Evolutionary conservation across 768 basidiomycete genomes (phyloP), one percentile per base, ranked within the genome.

Genomic region (Thelephora ganbajun): DNA sequence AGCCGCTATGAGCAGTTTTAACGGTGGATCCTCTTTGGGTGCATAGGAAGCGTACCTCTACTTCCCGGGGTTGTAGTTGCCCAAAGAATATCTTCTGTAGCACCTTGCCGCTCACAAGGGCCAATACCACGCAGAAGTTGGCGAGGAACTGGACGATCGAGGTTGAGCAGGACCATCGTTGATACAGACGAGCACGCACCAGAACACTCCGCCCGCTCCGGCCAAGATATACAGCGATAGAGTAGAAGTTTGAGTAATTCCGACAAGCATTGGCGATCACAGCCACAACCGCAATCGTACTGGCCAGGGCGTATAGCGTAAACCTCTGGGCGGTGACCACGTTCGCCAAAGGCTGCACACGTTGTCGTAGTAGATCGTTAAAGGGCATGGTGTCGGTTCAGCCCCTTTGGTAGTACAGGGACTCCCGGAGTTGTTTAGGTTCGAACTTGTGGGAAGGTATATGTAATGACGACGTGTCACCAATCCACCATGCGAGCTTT

Each of bases 51-150:
- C 75, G 43, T 59, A 90, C 94, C 79, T 99, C 94, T 39, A 97
- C 72, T 66, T 99, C 94, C 44, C 83, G 81, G 11, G 90, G 69
- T 43, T 92, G 72, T 35, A 99, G 69, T 11, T 81, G 64, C 13
- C 94, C 94, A 64, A 99, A 94, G 74, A 99, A 97, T 41, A 98
- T 66, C 46, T 73, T 74, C 63, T 93, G 93, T 5, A 93, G 67
- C 0, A 80, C 63, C 51, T 85, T 82, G 2, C 88, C 92, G 41
- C 76, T 71, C 11, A 87, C 60, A 41, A 98, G 65, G 4, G 87
- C 77, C 45, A 87, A 57, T 41, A 94, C 76, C 53, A 94, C 69
- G 6, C 78, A 79, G 59, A 93, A 94, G 64, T 99, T 99, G 53
- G 85, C 88, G 41, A 99, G 69, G 33, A 91, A 77, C 93, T 98